A percentile compares a stretch with the other conserved stretches of the same genome.
These are phyloP conservation scores for Hypholoma sublateritium DNA, from an alignment of 768 basidiomycete genomes.

Conservation along the genomic window DNA sequence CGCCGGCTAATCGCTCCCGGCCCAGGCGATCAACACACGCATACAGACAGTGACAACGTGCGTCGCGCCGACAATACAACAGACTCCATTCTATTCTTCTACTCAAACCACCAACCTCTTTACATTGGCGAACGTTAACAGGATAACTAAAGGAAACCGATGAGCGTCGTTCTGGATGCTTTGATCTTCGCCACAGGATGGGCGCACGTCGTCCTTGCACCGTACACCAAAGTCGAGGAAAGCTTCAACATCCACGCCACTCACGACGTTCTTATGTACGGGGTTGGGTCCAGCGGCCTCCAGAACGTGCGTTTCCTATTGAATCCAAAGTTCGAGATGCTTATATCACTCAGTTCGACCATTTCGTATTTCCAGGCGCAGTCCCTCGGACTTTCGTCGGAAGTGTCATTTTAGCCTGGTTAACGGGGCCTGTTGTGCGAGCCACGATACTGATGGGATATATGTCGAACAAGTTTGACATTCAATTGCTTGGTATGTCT, in stretches of 20 bases:
- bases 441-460: slow-evolving; percentile 41
- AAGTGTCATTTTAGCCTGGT: slow-evolving; percentile 64
- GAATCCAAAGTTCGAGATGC: neutral
- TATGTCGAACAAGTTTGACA: slow-evolving; percentile 55
- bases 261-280: slow-evolving; percentile 85
- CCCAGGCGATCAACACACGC: neutral
- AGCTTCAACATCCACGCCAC: slow-evolving; percentile 92
- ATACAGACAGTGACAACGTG: neutral
- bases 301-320: slow-evolving; percentile 44
- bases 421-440: slow-evolving; percentile 48
- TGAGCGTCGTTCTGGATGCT: slow-evolving; percentile 42
- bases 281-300: slow-evolving; percentile 43
- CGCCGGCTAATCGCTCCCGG: neutral
- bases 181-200: slow-evolving; percentile 52
- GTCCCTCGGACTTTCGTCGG: slow-evolving; percentile 89
- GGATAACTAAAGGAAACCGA: slow-evolving; percentile 11
- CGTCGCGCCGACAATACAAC: neutral
- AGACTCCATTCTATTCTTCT: neutral
- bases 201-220: slow-evolving; percentile 73
- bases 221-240: slow-evolving; percentile 97
- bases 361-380: slow-evolving; percentile 83
- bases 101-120: neutral
- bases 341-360: slow-evolving; percentile 70
- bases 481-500: slow-evolving; percentile 69
- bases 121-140: no score